Conservation (phyloP, 495 filamentous ascomycete species). For the Hypoxylon crocopeplum region DNA sequence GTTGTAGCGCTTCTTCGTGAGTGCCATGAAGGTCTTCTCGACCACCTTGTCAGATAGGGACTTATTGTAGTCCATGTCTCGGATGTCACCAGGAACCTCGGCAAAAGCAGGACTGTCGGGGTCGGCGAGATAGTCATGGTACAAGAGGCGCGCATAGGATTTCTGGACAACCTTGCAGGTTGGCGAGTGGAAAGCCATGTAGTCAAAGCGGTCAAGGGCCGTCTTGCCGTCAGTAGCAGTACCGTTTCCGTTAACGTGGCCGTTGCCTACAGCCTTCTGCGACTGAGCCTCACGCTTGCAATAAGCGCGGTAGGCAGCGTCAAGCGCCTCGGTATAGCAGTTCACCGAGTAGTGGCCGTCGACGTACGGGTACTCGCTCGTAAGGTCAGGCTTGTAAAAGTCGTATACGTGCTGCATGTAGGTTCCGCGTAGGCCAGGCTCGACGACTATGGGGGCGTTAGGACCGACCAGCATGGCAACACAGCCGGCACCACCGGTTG, state of each 20-base stretch:
- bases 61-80: slow-evolving; percentile 81
- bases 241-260: slow-evolving; percentile 62
- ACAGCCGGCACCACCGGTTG: slow-evolving; percentile 93
- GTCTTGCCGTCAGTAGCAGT: slow-evolving; percentile 65
- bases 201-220: slow-evolving; percentile 90
- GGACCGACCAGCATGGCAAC: slow-evolving; percentile 96
- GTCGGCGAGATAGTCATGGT: slow-evolving; percentile 91
- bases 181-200: slow-evolving; percentile 93
- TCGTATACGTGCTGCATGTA: slow-evolving; percentile 98
- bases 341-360: slow-evolving; percentile 94
- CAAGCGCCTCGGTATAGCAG: slow-evolving; percentile 96
- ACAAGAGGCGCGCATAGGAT: slow-evolving; percentile 91
- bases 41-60: slow-evolving; percentile 91
- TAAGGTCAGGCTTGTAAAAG: slow-evolving; percentile 99
- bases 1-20: slow-evolving; percentile 95
- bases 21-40: slow-evolving; percentile 95
- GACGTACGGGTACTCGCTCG: slow-evolving; percentile 96
- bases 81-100: slow-evolving; percentile 85
- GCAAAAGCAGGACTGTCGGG: slow-evolving; percentile 79
- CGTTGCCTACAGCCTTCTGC: too few species aligned
- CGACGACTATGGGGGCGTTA: slow-evolving; percentile 87
- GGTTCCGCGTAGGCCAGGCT: slow-evolving; percentile 87
- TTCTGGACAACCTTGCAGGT: slow-evolving; percentile 98
- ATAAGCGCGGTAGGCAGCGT: slow-evolving; percentile 96
- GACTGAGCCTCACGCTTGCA: slow-evolving; percentile 79